These are phyloP conservation scores for Picochlorum sp. DNA, from an alignment of 139 green algal species.

Conservation along the genomic window DNA sequence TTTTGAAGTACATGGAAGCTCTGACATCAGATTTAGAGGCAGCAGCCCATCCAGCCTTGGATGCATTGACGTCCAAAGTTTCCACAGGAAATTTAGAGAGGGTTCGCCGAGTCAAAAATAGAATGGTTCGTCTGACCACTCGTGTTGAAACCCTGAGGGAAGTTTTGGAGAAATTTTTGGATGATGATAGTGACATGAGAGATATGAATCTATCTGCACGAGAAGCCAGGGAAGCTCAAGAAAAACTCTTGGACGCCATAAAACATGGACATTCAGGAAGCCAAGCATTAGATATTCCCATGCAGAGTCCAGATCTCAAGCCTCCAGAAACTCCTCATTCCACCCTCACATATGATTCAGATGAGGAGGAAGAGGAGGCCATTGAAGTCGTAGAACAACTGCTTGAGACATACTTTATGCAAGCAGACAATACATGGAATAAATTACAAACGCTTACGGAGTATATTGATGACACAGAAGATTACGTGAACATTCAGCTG, in stretches of 20 bases:
- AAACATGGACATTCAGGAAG: background rate
- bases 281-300: slow-evolving; percentile 6
- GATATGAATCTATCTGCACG: slow-evolving; percentile 49
- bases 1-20: slow-evolving; percentile 56
- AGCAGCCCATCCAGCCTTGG: slow-evolving; percentile 71
- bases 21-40: slow-evolving; percentile 72
- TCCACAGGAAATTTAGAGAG: slow-evolving; percentile 76
- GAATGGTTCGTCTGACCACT: slow-evolving; percentile 43
- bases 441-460: slow-evolving; percentile 69
- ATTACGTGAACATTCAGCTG: slow-evolving; percentile 90
- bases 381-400: slow-evolving; percentile 63
- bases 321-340: slow-evolving; percentile 9
- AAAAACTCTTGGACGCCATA: background rate
- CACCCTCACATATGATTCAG: slow-evolving; percentile 3
- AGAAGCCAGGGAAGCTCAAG: slow-evolving; percentile 11
- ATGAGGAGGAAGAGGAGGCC: slow-evolving; percentile 38
- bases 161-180: slow-evolving; percentile 50
- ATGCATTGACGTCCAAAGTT: slow-evolving; percentile 76
- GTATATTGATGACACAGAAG: slow-evolving; percentile 94
- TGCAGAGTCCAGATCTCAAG: background rate
- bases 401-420: slow-evolving; percentile 60
- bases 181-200: slow-evolving; percentile 53
- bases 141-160: slow-evolving; percentile 44
- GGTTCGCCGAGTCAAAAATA: slow-evolving; percentile 83
- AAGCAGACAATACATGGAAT: slow-evolving; percentile 59